Evolutionary conservation across 129 eudicot genomes (phyloP).

Genomic region (Deinandra increscens): DNA sequence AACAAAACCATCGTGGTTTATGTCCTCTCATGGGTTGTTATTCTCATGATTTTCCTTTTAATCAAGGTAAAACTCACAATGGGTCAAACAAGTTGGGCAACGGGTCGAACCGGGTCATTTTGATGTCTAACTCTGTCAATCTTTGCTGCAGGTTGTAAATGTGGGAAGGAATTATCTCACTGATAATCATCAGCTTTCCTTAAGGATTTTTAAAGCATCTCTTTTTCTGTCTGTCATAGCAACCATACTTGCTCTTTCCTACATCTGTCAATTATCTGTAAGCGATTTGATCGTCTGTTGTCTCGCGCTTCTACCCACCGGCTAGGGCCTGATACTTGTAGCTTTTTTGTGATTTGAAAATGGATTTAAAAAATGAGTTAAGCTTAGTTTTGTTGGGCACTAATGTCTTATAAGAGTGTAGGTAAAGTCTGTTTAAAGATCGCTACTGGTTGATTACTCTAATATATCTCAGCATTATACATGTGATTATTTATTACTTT

Average conservation of each 20-base stretch:
- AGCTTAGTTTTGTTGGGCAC: no score
- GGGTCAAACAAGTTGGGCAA: background rate
- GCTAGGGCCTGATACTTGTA: conserved; percentile 95
- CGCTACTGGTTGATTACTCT: no score
- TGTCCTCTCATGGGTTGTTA: conserved; percentile 94
- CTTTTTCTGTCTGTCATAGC: conserved; percentile 68
- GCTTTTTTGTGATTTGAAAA: no score
- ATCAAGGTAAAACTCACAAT: conserved; percentile 96
- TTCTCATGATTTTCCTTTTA: conserved; percentile 61
- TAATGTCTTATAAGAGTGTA: no score
- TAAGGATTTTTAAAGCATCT: conserved; percentile 70
- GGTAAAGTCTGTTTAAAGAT: no score
- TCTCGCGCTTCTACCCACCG: conserved; percentile 91
- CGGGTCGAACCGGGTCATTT: background rate
- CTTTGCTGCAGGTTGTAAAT: conserved; percentile 53
- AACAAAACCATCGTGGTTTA: conserved; percentile 66
- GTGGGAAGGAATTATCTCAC: conserved; percentile 66
- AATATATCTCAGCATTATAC: no score
- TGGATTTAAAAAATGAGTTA: no score
- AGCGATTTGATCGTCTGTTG: conserved; percentile 71
- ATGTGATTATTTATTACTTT: no score
- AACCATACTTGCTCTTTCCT: conserved; percentile 62
- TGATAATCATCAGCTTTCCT: conserved; percentile 68
- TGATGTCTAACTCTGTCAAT: background rate
- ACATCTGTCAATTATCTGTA: conserved; percentile 62